Percentiles rank a stretch among this genome's conserved stretches.
These are phyloP conservation scores for Vararia minispora DNA, from an alignment of 768 basidiomycete species.

Conservation along the genomic window DNA sequence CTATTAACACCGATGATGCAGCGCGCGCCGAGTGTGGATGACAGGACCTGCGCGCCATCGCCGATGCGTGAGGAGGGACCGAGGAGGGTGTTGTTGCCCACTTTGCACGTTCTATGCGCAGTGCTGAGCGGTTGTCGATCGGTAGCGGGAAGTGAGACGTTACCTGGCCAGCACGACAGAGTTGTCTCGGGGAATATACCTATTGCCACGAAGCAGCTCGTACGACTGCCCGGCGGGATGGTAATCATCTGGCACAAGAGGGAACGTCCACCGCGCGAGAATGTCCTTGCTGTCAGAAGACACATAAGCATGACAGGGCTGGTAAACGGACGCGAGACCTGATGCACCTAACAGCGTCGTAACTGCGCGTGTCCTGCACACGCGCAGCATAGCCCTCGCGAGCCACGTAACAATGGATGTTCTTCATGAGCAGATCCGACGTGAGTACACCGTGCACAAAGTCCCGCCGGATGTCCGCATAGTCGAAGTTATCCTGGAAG, in stretches of 20 bases:
- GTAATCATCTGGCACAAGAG: slow-evolving; percentile 90
- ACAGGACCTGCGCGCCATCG: slow-evolving; percentile 52
- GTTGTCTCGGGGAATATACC: slow-evolving; percentile 74
- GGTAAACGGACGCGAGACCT: not conserved
- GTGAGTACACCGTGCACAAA: slow-evolving; percentile 93
- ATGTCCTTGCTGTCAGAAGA: slow-evolving; percentile 68
- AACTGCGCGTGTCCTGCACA: slow-evolving; percentile 86
- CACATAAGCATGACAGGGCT: slow-evolving; percentile 3
- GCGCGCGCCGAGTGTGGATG: slow-evolving; percentile 70
- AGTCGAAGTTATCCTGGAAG: slow-evolving; percentile 99
- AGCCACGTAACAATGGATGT: slow-evolving; percentile 82
- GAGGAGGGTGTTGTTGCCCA: slow-evolving; percentile 75
- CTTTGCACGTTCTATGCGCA: slow-evolving; percentile 61
- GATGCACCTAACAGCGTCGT: slow-evolving; percentile 73
- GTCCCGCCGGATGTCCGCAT: slow-evolving; percentile 81
- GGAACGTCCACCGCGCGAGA: slow-evolving; percentile 88
- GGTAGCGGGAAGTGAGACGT: not conserved
- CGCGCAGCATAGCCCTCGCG: slow-evolving; percentile 88
- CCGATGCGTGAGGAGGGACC: slow-evolving; percentile 64
- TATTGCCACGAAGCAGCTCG: slow-evolving; percentile 80
- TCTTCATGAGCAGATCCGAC: slow-evolving; percentile 90
- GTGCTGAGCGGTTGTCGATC: slow-evolving; percentile 1
- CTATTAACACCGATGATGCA: slow-evolving; percentile 65
- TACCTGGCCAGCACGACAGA: slow-evolving; percentile 79
- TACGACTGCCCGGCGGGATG: slow-evolving; percentile 75